Base-by-base conservation (phyloP, 2,329 filamentous ascomycete species). In the Pseudogymnoascus sp. region DNA sequence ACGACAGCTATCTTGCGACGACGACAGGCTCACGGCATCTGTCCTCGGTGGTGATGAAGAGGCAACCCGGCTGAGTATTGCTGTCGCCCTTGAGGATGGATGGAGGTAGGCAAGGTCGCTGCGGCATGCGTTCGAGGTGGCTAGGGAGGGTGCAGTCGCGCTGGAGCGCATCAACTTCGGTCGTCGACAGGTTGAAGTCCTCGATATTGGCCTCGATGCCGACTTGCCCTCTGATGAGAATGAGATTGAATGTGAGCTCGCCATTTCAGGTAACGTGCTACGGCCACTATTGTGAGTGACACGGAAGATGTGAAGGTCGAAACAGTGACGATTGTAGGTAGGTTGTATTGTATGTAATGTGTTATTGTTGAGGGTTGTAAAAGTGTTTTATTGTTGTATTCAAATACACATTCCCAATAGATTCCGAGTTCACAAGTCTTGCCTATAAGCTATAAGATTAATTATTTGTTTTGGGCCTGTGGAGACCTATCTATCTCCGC, bases 121-220 rank as follows among this genome's bases (percentile, higher is more conserved):
- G 62, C 79, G 76, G 65, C 79, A 81, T 35, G 79, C 79, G 67
- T 80, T 83, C 33, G 81, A 82, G 4, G 80, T 78, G 11, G 81
- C 84, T 67, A 85, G 79, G 28, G 82, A 83, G 3, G 83, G 82
- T 65, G 82, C 82, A 10, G 83, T 85, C 33, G 79, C 80, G 62
- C 77, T 78, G 28, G 83, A 80, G 64, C 83, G 77, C 47, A 84
- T 75, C 44, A 85, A 76, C 60, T 79, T 78, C 37, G 83, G 83
- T 64, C 82, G 77, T 66, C 80, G 76, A 63, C 76, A 73, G 63
- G 72, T 70, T 60, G 70, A 69, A 33, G 74, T 72, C 44, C 77
- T 76, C 18, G 77, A 75, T 12, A 77, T 76, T 0, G 78, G 74
- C 69, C 61, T 67, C 69, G 69, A 73, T 71, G 25, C 73, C 62